Evolutionary conservation across 371 early-diverging fungal genomes (phyloP).

Genomic region (Catenaria anguillulae): DNA sequence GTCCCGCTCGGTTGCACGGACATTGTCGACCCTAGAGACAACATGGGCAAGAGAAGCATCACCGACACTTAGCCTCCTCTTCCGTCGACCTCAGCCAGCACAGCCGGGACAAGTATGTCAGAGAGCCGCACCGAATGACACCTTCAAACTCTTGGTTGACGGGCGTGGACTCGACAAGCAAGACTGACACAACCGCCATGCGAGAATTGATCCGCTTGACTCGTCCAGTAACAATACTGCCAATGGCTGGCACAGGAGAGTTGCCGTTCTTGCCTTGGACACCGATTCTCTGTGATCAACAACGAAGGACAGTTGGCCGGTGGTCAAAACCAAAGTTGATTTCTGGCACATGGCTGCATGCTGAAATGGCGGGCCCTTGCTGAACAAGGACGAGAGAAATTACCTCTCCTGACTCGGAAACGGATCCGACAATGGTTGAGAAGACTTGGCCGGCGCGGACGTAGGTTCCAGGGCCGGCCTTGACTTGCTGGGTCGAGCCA

Average conservation of each 20-base stretch:
- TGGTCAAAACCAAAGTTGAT: background rate
- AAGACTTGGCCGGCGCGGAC: slow-evolving; percentile 56
- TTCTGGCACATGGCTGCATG: background rate
- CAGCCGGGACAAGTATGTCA: background rate
- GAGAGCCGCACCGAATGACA: slow-evolving; percentile 45
- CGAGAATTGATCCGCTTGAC: slow-evolving; percentile 72
- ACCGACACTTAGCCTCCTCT: too few relatives aligned
- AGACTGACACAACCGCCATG: slow-evolving; percentile 69
- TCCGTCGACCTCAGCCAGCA: background rate
- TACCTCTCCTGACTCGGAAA: too few relatives aligned
- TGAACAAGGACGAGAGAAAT: too few relatives aligned
- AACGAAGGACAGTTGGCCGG: background rate
- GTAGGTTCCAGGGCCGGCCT: slow-evolving; percentile 63
- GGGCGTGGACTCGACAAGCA: slow-evolving; percentile 70
- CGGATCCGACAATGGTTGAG: slow-evolving; percentile 68
- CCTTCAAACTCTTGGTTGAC: slow-evolving; percentile 84
- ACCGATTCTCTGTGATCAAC: background rate
- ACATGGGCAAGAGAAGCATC: background rate
- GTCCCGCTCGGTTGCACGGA: slow-evolving; percentile 85
- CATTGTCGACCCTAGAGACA: slow-evolving; percentile 56
- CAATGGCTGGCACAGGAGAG: slow-evolving; percentile 69
- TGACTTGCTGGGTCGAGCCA: slow-evolving; percentile 31
- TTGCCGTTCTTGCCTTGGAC: slow-evolving; percentile 50
- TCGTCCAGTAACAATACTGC: slow-evolving; percentile 64
- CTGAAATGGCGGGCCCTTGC: too few relatives aligned